Evolutionary conservation across 2,329 filamentous ascomycete species (phyloP), one percentile per base, ranked within the genome.

Genomic region (Cladosporium colombiae): DNA sequence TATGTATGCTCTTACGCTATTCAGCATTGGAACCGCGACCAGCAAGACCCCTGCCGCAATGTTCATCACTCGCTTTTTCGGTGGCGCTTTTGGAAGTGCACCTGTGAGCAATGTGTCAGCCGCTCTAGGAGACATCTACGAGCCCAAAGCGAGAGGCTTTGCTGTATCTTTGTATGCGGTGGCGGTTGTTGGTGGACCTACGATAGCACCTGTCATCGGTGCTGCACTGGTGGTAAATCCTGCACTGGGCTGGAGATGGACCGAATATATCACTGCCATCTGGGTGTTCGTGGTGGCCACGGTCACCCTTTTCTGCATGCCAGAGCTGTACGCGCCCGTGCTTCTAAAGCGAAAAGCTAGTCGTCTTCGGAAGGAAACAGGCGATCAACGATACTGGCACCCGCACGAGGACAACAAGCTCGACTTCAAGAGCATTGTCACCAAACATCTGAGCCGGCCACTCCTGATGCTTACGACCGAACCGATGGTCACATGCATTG

Each of bases 261-360:
- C 78, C 0, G 78, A 77, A 65, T 82, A 81, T 62, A 75, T 82
- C 50, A 74, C 78, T 46, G 79, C 79, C 0, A 81, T 82, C 67
- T 77, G 76, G 70, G 76, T 74, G 11, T 77, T 75, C 53, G 23
- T 69, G 16, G 3, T 82, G 88, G 75, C 74, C 87, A 3, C 79
- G 86, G 1, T 78, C 90, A n/a, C 65, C 86, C 23, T 82, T 88
- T 70, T 76, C 66, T 72, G 75, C 67, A 82, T 92, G 65, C 89
- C 81, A 2, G 81, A 83, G 70, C 82, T 81, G 5, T 83, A 81
- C 67, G 79, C 75, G 0, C 81, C 81, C 0, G 72, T 81, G 0
- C 76, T 83, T 23, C 72, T 83, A 29, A 78, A 79, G 68, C 65
- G 72, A 11, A 71, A 71, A 50, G 90, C 90, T 1, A 77, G 78